Conservation (phyloP, 2,329 filamentous ascomycete genomes). For the Aspergillus pseudoterreus region DNA sequence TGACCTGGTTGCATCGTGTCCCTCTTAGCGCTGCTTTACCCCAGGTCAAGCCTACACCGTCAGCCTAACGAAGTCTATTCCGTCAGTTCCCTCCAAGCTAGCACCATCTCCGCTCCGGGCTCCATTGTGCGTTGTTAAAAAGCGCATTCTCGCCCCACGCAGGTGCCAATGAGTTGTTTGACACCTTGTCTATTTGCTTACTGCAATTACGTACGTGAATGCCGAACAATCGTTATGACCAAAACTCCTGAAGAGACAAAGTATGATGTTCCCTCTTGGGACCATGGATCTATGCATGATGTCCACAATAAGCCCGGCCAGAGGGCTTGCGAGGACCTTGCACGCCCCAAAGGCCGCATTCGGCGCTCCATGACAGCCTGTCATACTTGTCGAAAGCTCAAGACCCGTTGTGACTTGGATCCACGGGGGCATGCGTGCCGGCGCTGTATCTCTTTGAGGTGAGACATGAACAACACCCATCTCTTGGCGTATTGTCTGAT, state of each 20-base stretch:
- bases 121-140: constrained; percentile 13
- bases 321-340: constrained; percentile 17
- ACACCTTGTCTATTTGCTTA: neutral
- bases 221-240: constrained; percentile 22
- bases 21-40: constrained; percentile 19
- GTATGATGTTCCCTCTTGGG: constrained; percentile 23
- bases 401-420: constrained; percentile 35
- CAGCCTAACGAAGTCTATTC: constrained; percentile 12
- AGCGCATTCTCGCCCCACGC: constrained; percentile 11
- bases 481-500: neutral
- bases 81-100: constrained; percentile 13
- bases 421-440: constrained; percentile 34
- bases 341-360: constrained; percentile 29
- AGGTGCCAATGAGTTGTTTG: constrained; percentile 5
- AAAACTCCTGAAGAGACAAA: constrained; percentile 17
- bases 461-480: neutral
- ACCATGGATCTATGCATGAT: constrained; percentile 20
- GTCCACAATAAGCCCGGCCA: constrained; percentile 21
- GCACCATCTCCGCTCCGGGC: constrained; percentile 11
- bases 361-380: constrained; percentile 36
- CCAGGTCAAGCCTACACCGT: constrained; percentile 22
- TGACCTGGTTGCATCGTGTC: constrained; percentile 10
- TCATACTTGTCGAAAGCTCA: constrained; percentile 36
- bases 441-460: constrained; percentile 35
- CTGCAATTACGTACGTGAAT: constrained; percentile 1